Percentiles rank a stretch among this genome's conserved stretches.
Conservation (phyloP, 2,329 filamentous ascomycete genomes). For the Microcyclosporella mali region DNA sequence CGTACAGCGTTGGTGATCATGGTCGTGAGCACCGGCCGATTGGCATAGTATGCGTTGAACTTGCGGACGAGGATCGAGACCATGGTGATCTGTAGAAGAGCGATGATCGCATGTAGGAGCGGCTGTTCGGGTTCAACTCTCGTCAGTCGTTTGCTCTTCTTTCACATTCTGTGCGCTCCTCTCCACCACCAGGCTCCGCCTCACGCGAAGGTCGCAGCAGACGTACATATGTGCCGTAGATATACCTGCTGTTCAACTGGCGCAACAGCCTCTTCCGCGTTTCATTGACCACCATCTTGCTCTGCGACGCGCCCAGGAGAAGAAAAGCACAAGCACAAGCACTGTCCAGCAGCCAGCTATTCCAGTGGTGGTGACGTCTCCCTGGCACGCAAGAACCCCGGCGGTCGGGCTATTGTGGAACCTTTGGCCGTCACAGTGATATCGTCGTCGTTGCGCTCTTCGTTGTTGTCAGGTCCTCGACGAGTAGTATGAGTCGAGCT, state of each 20-base stretch:
- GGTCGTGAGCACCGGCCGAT: slow-evolving; percentile 92
- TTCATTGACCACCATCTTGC: slow-evolving; percentile 40
- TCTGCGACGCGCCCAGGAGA: background rate
- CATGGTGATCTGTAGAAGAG: slow-evolving; percentile 83
- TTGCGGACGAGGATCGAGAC: slow-evolving; percentile 74
- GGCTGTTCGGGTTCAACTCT: slow-evolving; percentile 53
- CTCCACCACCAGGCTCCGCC: too few species aligned
- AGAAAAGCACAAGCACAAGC: background rate
- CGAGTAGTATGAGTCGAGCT: too few species aligned
- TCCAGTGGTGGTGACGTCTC: background rate
- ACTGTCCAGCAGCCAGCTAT: too few species aligned
- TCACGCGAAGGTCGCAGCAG: background rate
- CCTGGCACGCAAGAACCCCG: background rate
- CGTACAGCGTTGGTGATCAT: slow-evolving; percentile 95
- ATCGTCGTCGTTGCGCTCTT: too few species aligned
- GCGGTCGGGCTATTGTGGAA: background rate
- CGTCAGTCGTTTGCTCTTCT: slow-evolving; percentile 2
- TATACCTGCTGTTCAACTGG: slow-evolving; percentile 63
- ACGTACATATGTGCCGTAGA: slow-evolving; percentile 68
- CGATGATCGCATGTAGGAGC: slow-evolving; percentile 74
- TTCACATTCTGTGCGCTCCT: background rate
- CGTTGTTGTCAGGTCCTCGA: too few species aligned
- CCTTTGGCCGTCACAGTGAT: background rate
- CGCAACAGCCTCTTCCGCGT: slow-evolving; percentile 50
- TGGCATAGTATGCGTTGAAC: slow-evolving; percentile 91